Evolutionary conservation across 2,329 filamentous ascomycete genomes (phyloP).

Genomic region (Diplodia scrobiculata): DNA sequence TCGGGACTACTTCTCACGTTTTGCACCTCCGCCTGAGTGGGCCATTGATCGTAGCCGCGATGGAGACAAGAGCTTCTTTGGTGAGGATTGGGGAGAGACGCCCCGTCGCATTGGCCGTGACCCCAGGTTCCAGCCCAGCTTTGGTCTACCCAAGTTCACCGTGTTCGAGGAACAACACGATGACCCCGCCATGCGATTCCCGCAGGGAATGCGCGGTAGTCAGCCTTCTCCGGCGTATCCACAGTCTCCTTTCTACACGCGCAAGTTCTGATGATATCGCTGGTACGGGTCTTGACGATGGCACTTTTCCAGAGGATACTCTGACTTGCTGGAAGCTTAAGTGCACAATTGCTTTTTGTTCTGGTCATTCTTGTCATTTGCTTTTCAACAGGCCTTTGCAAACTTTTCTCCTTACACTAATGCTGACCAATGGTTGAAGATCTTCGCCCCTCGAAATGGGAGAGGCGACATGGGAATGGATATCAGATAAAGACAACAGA

Average conservation of each 20-base stretch:
- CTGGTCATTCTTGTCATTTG: background rate
- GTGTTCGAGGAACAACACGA: conserved; percentile 12
- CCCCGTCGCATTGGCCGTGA: conserved; percentile 28
- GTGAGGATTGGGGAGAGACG: conserved; percentile 31
- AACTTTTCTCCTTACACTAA: background rate
- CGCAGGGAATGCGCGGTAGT: background rate
- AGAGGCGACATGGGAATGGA: background rate
- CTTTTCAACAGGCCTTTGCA: background rate
- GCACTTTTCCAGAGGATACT: background rate
- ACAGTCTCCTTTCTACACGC: background rate
- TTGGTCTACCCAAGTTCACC: conserved; percentile 1
- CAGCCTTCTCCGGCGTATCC: background rate
- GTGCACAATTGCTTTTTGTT: background rate
- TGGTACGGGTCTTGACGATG: background rate
- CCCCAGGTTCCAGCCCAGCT: conserved; percentile 19
- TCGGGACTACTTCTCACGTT: conserved; percentile 48
- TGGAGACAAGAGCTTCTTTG: conserved; percentile 49
- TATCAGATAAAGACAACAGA: background rate
- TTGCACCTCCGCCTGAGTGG: conserved; percentile 44
- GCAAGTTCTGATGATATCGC: background rate
- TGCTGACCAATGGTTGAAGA: background rate
- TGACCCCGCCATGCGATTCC: background rate
- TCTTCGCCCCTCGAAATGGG: background rate
- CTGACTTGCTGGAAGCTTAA: background rate
- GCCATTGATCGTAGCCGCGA: conserved; percentile 43